Base-by-base conservation (phyloP, 306 rosid species). In the Rubus idaeus region DNA sequence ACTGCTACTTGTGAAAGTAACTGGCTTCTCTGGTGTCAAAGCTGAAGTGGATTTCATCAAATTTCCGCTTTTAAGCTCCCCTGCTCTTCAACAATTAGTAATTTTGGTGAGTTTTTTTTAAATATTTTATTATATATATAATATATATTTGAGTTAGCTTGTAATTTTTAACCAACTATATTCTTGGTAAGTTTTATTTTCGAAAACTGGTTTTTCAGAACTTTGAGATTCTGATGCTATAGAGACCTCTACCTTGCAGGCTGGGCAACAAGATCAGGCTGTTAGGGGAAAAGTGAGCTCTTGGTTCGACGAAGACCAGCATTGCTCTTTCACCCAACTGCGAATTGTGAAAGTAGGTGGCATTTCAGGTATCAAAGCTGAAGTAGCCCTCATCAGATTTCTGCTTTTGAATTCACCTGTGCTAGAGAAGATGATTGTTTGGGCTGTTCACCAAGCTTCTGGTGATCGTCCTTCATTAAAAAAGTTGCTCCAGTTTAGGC, bases 21-120 rank as follows among this genome's bases (percentile, higher is more conserved):
- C 83, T 23, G 82, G 82, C 74, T 53, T 85, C 49, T 37, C 71
- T 73, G 93, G 85, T 45, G 47, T 12, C 61, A 81, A 82, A 77
- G 26, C 83, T 21, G 93, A 91, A 68, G 46, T 88, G n/a, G 88
- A 84, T 73, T 82, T 91, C 51, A 81, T 91, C 78, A 72, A 35
- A 40, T 83, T 84, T 67, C 66, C 87, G 77, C 89, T 91, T 62
- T 74, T 46, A 62, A 49, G 68, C 5, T 58, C 37, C 7, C 64
- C 64, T 21, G 14, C 14, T 58, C 64, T 58, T 58, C 64, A 23
- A 21, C 16, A 58, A 20, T 4, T 58, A 21, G 64, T 21, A 58
- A 58, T 58, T 21, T 3, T 3, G 39, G 64, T 58, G 64, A 58
- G 64, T 58, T 20, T 58, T 20, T 3, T 3, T 20, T 1, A 23